Base-by-base conservation (phyloP, 1,284 basidiomycete genomes). In the Neotropicomus parvogracilis region DNA sequence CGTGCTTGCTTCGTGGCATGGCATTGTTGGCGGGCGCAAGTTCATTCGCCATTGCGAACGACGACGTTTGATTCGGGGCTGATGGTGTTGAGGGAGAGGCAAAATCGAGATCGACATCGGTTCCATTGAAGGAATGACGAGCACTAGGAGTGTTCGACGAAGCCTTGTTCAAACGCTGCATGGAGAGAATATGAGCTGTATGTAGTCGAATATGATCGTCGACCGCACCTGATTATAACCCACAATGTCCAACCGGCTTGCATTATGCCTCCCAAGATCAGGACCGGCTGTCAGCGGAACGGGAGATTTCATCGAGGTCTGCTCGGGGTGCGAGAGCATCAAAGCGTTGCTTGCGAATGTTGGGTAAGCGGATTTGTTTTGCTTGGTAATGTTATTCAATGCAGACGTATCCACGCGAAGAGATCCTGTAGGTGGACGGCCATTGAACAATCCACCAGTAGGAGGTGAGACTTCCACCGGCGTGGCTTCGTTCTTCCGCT, bases 291-390 rank as follows among this genome's bases (percentile, higher is more conserved):
- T 90, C 52, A 88, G 78, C 36, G 87, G 87, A 39, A 64, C 83
- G 46, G 86, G 85, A n/a, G 84, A 86, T 62, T 84, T 79, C 46
- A 76, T 74, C 26, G 75, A 68, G 24, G 74, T 67, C 39, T 78
- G 79, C 43, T 85, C 84, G 32, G 75, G 71, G 24, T 80, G 71
- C n/a, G 80, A 78, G 50, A 86, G 72, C 54, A 88, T 69, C 47
- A 86, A 76, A 17, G 81, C 83, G 57, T 86, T 88, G 60, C 82
- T 80, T 9, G 85, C 72, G 61, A 87, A 88, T 7, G 83, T 78
- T 6, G 86, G 86, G 59, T 86, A 89, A 0, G 87, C 87, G 11
- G 87, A 89, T 66, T 89, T 89, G 70, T 89, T 89, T 69, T 88
- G 86, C 63, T 81, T 80, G n/a, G 77, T 70, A 28, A 75, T 63